Conservation (phyloP, 495 filamentous ascomycete genomes). For the Rostrohypoxylon terebratum region DNA sequence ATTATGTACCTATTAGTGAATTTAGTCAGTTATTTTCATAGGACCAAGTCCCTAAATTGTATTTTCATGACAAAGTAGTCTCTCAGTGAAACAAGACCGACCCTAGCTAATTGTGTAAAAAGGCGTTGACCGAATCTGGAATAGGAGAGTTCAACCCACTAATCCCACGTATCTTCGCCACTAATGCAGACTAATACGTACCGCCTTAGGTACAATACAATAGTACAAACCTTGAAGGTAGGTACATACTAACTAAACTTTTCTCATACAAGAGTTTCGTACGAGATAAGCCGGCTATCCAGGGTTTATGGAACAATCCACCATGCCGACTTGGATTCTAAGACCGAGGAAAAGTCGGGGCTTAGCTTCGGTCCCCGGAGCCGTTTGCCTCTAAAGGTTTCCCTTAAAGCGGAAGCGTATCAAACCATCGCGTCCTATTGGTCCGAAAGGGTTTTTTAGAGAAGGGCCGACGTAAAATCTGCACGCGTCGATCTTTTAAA, state of each 20-base stretch:
- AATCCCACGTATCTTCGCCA: constrained; percentile 4
- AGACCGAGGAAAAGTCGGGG: constrained; percentile 34
- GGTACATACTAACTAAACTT: neutral
- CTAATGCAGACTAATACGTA: constrained; percentile 7
- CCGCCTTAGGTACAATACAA: neutral
- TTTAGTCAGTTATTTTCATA: neutral
- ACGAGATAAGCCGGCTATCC: neutral
- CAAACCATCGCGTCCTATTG: constrained; percentile 17
- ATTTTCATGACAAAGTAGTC: constrained; percentile 5
- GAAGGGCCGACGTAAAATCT: constrained; percentile 18
- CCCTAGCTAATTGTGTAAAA: neutral
- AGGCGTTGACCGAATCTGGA: constrained; percentile 4
- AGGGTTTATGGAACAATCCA: neutral
- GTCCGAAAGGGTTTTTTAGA: neutral
- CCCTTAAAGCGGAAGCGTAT: constrained; percentile 12
- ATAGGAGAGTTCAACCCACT: neutral
- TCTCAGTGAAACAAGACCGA: neutral
- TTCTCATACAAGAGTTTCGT: neutral
- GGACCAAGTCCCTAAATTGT: neutral
- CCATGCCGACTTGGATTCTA: neutral
- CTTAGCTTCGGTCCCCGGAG: constrained; percentile 25
- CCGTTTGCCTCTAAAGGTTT: neutral
- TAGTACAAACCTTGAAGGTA: neutral
- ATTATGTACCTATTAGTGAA: neutral
- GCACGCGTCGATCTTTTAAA: constrained; percentile 13